Evolutionary conservation across 805 yeast genomes (phyloP), one percentile per base, ranked within the genome.

Genomic region (Osmozyma mogii): DNA sequence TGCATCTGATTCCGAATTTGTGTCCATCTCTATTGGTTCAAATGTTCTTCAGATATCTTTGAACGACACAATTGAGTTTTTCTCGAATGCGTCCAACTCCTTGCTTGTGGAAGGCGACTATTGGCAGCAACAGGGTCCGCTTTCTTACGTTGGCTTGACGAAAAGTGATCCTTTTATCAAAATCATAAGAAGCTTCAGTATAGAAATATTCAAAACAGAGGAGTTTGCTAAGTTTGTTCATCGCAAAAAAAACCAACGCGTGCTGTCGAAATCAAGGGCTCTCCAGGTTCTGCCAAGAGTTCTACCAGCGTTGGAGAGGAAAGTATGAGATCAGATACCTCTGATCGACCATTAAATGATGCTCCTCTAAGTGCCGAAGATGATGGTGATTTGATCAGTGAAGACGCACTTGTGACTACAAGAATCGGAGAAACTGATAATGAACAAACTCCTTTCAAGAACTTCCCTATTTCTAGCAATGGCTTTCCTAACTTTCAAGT

Each of bases 41-140:
- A 50, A 53, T 44, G 11, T 41, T 8, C 38, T 63, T 16, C 49
- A 52, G 27, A 45, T 63, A 20, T 45, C 52, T 20, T 55, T 59
- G 3, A 37, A 50, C 22, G 68, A 63, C 38, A 38, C 51, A 4
- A 49, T 63, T 20, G 44, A 47, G n/a, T 32, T 52, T 1, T 59
- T 61, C 26, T 36, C 55, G 13, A 48, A 51, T 31, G 63, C 68
- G 5, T 56, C 61, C 27, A 31, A 37, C 29, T 52, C 67, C 0
- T 35, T 61, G 13, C 41, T 47, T 26, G 47, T 60, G 4, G 68
- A 62, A 30, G 68, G 68, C 7, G 46, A 52, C 2, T 35, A 37
- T 15, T 53, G 65, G 56, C 68, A 61, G 36, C 55, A 51, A 27
- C 66, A 61, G 26, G 70, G 70, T 2, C 47, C 52, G 6, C 29